Percentiles rank a stretch among this genome's conserved stretches.
Conservation (phyloP, 1,284 basidiomycete genomes). For the Jaminaea rosea region DNA sequence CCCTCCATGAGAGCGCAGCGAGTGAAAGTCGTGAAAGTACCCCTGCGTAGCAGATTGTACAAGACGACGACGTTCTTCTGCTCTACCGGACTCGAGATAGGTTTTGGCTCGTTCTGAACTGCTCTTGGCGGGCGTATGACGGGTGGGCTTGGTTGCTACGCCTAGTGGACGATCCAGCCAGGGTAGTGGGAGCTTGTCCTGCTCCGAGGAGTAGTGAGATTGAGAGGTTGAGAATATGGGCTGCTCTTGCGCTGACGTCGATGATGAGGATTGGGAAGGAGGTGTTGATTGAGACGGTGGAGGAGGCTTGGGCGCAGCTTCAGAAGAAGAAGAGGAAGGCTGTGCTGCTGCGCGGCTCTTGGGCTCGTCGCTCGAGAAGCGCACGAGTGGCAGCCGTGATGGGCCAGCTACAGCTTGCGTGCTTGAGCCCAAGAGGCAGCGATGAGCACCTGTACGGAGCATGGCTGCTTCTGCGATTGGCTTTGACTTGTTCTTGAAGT, state of each 20-base stretch:
- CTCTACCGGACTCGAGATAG: conserved; percentile 4
- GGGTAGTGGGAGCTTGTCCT: neutral
- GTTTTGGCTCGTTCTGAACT: neutral
- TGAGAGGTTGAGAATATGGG: neutral
- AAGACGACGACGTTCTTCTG: neutral
- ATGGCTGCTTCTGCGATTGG: no score
- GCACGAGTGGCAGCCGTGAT: no score
- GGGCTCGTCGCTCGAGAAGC: no score
- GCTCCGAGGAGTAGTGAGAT: neutral
- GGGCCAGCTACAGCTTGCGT: no score
- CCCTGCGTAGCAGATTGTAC: conserved; percentile 77
- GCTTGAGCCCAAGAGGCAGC: no score
- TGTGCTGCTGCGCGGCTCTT: no score
- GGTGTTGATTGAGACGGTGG: no score
- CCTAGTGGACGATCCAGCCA: neutral
- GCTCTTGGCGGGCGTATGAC: neutral
- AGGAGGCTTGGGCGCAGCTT: no score
- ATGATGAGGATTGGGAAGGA: no score
- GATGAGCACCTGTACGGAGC: no score
- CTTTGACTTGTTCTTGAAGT: no score
- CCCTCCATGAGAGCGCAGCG: conserved; percentile 71
- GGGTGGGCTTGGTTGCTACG: neutral
- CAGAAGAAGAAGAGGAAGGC: no score
- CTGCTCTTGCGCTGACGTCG: neutral
- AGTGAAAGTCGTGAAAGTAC: conserved; percentile 82